These are phyloP conservation scores for Euptelea pleiosperma DNA, from an alignment of 164 flowering plant species.

Conservation along the genomic window DNA sequence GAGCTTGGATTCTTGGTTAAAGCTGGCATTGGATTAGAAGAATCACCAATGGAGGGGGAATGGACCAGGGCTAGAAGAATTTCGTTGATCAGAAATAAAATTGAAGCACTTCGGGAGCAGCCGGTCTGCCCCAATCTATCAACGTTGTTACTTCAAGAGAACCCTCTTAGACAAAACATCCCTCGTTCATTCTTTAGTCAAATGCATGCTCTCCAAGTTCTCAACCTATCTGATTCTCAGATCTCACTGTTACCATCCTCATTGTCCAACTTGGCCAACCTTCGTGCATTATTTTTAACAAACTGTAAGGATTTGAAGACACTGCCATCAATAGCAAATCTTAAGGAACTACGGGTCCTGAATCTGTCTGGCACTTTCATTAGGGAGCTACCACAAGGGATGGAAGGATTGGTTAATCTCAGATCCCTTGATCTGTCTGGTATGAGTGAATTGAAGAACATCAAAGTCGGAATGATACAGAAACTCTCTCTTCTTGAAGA, in stretches of 20 bases:
- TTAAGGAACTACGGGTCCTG: conserved; percentile 13
- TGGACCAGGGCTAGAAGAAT: conserved; percentile 12
- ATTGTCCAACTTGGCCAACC: conserved; percentile 22
- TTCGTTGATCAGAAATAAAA: conserved; percentile 14
- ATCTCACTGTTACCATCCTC: conserved; percentile 21
- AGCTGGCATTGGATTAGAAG: conserved; percentile 12
- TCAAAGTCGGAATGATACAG: background rate
- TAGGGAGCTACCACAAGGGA: conserved; percentile 4
- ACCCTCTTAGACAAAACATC: conserved; percentile 3
- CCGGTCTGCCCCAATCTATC: conserved; percentile 21
- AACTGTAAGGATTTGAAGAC: conserved; percentile 3
- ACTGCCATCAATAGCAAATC: conserved; percentile 20
- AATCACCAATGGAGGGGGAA: conserved; percentile 6
- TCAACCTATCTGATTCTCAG: conserved; percentile 20
- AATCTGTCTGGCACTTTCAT: background rate
- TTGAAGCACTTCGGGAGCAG: background rate
- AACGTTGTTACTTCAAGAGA: conserved; percentile 16
- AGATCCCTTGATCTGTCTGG: conserved; percentile 13
- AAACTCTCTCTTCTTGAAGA: conserved; percentile 2
- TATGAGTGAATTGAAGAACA: background rate
- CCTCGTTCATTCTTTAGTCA: conserved; percentile 20
- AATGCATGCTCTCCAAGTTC: conserved; percentile 22
- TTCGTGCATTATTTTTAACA: conserved; percentile 3
- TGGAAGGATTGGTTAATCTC: conserved; percentile 10
- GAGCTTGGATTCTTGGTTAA: conserved; percentile 13